phyloP scores from a whole-genome alignment of 2,329 filamentous ascomycete species.

The Zasmidium cellare region DNA sequence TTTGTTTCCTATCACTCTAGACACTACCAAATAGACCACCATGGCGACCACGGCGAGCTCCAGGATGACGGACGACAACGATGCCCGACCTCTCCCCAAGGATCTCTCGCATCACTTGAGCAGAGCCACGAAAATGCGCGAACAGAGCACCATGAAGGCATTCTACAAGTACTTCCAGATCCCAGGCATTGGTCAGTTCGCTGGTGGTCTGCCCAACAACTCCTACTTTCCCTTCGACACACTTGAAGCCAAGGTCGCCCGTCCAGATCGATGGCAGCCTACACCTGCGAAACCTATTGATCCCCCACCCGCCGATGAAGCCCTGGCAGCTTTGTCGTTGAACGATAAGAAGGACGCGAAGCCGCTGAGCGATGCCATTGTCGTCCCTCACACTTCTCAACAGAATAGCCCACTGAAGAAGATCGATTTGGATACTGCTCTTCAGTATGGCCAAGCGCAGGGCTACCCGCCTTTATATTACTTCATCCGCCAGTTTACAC shows the following conservation, averaged over 20 bases:
- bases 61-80: constrained; percentile 12
- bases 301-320: constrained; percentile 41
- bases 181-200: constrained; percentile 62
- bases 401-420: constrained; percentile 62
- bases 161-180: constrained; percentile 83
- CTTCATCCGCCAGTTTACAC: constrained; percentile 77
- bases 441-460: constrained; percentile 83
- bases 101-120: constrained; percentile 82
- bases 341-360: constrained; percentile 14
- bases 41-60: constrained; percentile 1
- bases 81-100: constrained; percentile 53
- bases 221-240: constrained; percentile 89
- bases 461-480: constrained; percentile 77
- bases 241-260: constrained; percentile 76
- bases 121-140: constrained; percentile 63
- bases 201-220: constrained; percentile 71
- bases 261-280: constrained; percentile 71
- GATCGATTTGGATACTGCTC: constrained; percentile 76
- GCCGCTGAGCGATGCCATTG: constrained; percentile 47
- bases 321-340: constrained; percentile 17
- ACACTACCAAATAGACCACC: not conserved
- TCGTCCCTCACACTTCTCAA: constrained; percentile 68
- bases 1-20: not conserved
- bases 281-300: constrained; percentile 63
- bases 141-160: constrained; percentile 68